phyloP scores from a whole-genome alignment of 2,329 filamentous ascomycete species.

The Sclerotinia spermophila region DNA sequence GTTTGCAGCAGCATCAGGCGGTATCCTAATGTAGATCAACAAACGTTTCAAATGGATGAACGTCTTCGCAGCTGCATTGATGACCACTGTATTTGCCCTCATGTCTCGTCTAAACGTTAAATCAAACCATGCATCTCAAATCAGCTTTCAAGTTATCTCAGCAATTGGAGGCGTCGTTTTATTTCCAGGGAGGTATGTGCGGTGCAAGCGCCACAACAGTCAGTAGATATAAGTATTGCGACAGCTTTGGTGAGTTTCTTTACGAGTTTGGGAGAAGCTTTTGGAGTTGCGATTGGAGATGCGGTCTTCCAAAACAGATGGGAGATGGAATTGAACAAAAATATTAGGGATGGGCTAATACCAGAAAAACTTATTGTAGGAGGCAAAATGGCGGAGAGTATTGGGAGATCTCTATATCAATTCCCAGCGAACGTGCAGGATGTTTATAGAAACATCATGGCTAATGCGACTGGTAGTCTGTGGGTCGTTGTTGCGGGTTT shows the following conservation, averaged over 20 bases:
- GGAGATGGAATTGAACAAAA: conserved; percentile 11
- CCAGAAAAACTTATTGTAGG: conserved; percentile 17
- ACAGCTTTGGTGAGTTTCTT: conserved; percentile 30
- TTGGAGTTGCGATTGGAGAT: conserved; percentile 33
- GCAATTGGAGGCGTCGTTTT: conserved; percentile 22
- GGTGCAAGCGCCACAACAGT: conserved; percentile 22
- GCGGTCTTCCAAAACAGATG: conserved; percentile 28
- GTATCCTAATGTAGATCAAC: conserved; percentile 18
- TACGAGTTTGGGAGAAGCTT: conserved; percentile 30
- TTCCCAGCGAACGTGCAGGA: conserved; percentile 19
- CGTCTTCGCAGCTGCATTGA: conserved; percentile 9
- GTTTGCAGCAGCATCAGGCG: conserved; percentile 11
- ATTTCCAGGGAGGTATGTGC: conserved; percentile 24
- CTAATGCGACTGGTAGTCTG: conserved; percentile 21
- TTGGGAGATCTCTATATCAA: conserved; percentile 10
- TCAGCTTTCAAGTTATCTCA: conserved; percentile 22
- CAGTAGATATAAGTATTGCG: conserved; percentile 25
- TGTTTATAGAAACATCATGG: conserved; percentile 22
- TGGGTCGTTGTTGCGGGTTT: conserved; percentile 23
- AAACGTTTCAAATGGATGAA: conserved; percentile 21
- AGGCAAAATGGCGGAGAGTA: conserved; percentile 21
- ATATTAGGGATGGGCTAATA: neutral
- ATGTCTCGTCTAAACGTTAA: conserved; percentile 20
- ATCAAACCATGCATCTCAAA: conserved; percentile 19
- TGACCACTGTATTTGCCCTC: conserved; percentile 16